phyloP scores from a whole-genome alignment of 352 stramenopile species.

The Pythium rhizo-oryzae region DNA sequence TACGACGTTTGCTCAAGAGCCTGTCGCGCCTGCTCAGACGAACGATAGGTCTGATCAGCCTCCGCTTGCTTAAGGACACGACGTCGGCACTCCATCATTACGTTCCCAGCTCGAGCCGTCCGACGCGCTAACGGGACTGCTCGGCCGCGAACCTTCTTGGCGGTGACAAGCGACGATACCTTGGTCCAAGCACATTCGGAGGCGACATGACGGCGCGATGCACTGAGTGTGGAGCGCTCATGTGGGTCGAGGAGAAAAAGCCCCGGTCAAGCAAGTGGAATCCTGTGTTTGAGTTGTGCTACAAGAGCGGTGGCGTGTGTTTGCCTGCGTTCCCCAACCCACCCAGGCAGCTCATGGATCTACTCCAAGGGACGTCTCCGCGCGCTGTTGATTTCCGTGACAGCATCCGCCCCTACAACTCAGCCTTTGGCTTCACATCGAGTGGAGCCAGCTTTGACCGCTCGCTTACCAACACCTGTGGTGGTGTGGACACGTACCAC shows the following conservation, averaged over 20 bases:
- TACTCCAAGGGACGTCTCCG: not conserved
- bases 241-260: slow-evolving; percentile 20
- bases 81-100: not conserved
- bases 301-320: not conserved
- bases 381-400: slow-evolving; percentile 2
- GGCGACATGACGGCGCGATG: slow-evolving; percentile 6
- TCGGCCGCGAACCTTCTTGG: slow-evolving; percentile 5
- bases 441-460: slow-evolving; percentile 14
- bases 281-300: slow-evolving; percentile 14
- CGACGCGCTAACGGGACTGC: not conserved
- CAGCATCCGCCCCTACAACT: slow-evolving; percentile 14
- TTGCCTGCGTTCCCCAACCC: slow-evolving; percentile 7
- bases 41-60: too few species aligned
- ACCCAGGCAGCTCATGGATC: not conserved
- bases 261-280: slow-evolving; percentile 10
- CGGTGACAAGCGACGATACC: not conserved
- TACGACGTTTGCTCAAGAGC: not conserved
- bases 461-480: slow-evolving; percentile 1
- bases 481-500: slow-evolving; percentile 16
- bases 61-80: too few species aligned
- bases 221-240: not conserved
- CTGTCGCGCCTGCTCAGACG: too few species aligned
- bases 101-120: not conserved
- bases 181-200: not conserved
- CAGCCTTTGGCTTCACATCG: slow-evolving; percentile 19